These are phyloP conservation scores for Uronychia setigera DNA, from an alignment of 73 alveolate genomes.

Conservation along the genomic window DNA sequence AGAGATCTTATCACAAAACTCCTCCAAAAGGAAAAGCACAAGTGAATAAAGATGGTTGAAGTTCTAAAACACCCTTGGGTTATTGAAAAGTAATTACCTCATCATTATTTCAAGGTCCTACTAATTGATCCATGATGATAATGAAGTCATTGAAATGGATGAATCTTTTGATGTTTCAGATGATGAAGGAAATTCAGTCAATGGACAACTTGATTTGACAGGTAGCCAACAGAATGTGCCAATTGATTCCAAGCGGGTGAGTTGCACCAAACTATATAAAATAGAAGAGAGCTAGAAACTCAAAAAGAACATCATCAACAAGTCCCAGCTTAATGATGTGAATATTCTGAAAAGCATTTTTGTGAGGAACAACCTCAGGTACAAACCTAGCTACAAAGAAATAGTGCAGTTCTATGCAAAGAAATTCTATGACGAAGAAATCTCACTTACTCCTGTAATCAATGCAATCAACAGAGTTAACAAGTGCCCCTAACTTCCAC, in stretches of 20 bases:
- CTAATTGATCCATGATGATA: not conserved
- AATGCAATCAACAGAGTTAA: not conserved
- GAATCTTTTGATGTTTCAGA: not conserved
- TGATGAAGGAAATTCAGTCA: not conserved
- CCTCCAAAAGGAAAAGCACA: not conserved
- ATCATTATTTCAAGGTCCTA: too few relatives aligned
- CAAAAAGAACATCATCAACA: not conserved
- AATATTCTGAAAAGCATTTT: not conserved
- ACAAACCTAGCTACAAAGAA: not conserved
- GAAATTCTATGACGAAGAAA: not conserved
- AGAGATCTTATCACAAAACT: not conserved
- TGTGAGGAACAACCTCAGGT: not conserved
- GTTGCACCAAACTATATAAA: too few relatives aligned
- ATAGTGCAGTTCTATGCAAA: not conserved
- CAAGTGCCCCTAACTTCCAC: not conserved
- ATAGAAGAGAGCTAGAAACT: not conserved
- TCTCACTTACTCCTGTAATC: not conserved
- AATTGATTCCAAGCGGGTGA: too few relatives aligned
- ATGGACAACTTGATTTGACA: too few relatives aligned
- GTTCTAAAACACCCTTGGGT: not conserved
- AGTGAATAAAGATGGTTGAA: not conserved
- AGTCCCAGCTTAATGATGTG: not conserved
- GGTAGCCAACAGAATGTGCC: too few relatives aligned
- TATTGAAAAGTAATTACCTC: not conserved
- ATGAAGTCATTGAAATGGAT: not conserved